These are phyloP conservation scores for Suaeda aralocaspica DNA, from an alignment of 148 eudicot species.

Conservation along the genomic window DNA sequence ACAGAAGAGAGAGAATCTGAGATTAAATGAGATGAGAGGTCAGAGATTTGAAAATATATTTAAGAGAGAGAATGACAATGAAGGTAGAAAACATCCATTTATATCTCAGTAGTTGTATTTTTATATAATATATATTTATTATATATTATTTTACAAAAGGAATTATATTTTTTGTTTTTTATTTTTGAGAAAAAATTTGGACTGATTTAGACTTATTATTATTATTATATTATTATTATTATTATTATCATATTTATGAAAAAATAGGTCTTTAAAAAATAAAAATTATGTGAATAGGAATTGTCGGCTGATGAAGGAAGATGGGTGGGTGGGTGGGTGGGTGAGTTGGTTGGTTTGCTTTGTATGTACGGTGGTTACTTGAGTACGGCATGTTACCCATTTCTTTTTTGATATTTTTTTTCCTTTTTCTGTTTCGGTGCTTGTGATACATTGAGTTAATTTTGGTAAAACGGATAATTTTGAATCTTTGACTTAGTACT, in stretches of 20 bases:
- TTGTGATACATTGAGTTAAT: background rate
- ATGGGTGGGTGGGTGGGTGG: conserved; percentile 5
- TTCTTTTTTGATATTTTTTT: background rate
- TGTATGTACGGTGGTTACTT: conserved; percentile 16
- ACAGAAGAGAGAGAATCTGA: conserved; percentile 7
- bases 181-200: background rate
- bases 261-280: background rate
- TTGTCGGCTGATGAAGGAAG: conserved; percentile 6
- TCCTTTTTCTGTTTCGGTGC: conserved; percentile 6
- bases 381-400: conserved; percentile 6
- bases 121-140: too few relatives aligned
- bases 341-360: conserved; percentile 5
- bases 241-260: too few relatives aligned
- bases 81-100: background rate
- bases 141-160: too few relatives aligned
- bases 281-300: background rate
- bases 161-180: background rate
- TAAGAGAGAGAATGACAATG: background rate
- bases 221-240: too few relatives aligned
- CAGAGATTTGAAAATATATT: conserved; percentile 11
- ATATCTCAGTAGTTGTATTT: background rate
- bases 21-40: conserved; percentile 3
- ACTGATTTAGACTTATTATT: too few relatives aligned
- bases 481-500: too few relatives aligned
- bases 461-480: background rate